Base-by-base conservation (phyloP, 108 stramenopile species). In the Parmales sp. region DNA sequence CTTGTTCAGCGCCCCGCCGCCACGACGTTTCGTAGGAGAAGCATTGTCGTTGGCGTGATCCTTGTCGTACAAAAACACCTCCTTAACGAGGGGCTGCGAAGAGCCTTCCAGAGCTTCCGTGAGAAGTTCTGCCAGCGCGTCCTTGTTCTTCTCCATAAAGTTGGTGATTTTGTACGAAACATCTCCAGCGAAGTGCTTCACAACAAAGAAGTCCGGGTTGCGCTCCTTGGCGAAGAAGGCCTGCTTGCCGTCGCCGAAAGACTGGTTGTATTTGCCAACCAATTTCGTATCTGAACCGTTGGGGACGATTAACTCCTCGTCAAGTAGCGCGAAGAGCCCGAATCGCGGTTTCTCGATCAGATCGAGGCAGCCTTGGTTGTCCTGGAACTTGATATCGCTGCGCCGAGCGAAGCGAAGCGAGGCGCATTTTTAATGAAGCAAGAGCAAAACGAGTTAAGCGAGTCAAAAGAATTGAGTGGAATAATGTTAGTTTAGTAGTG, bases 281-380 rank as follows among this genome's bases (percentile, higher is more conserved):
- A 28, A 65, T 23, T 41, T 65, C 64, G 23, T 11, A 34, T 68
- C 45, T 26, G 28, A 31, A 7, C 64, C 64, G 39, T 65, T 65
- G 25, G 79, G 71, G 72, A 78, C 43, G 51, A 77, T 78, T 26
- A 76, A 77, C 39, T 82, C 82, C 37, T 86, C 84, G 6, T 84
- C 70, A 69, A 82, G 78, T 19, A 74, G 51, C 31, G 83, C 64
- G 13, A 85, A 51, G 6, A 95, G 81, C 25, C 84, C 84, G 39
- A n/a, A 18, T 31, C 83, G 82, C 65, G 72, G 79, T 73, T 67
- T 72, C 37, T 76, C 64, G 51, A 86, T 80, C 63, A 84, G 74
- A 37, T 86, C 84, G 46, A 86, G 79, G 34, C 80, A 76, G 29
- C 64, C 64, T 38, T 82, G 84, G 63, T 81, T 81, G 76, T 86